Percentiles rank a stretch among this genome's conserved stretches.
These are phyloP conservation scores for Fusarium nurragi DNA, from an alignment of 2,329 filamentous ascomycete genomes.

Conservation along the genomic window DNA sequence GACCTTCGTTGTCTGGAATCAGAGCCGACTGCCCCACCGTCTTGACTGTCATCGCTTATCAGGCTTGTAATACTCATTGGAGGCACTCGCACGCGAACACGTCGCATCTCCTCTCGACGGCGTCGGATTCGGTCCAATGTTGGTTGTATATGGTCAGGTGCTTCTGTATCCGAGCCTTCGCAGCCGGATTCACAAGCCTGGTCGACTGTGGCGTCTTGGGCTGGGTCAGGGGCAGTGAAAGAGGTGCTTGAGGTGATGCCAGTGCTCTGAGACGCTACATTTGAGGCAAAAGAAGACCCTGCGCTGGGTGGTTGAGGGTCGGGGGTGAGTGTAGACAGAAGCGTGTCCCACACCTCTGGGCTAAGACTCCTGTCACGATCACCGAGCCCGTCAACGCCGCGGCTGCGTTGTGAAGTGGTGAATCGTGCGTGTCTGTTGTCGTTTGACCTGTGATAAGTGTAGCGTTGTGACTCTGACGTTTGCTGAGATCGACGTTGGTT, in stretches of 20 bases:
- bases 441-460: neutral
- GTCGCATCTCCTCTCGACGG: conserved; percentile 26
- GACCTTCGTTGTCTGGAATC: conserved; percentile 22
- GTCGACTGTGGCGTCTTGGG: conserved; percentile 51
- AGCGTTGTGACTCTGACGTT: neutral
- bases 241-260: conserved; percentile 57
- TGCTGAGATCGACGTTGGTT: conserved; percentile 3
- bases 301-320: conserved; percentile 83
- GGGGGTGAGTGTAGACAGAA: conserved; percentile 81
- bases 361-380: conserved; percentile 87
- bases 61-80: conserved; percentile 24
- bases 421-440: conserved; percentile 4
- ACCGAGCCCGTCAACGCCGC: conserved; percentile 75
- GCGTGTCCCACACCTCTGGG: conserved; percentile 81
- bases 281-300: conserved; percentile 83
- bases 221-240: conserved; percentile 46
- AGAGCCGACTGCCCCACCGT: conserved; percentile 14
- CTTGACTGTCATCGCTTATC: conserved; percentile 1
- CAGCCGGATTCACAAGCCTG: conserved; percentile 62
- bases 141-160: conserved; percentile 55
- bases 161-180: conserved; percentile 66
- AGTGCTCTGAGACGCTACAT: conserved; percentile 54
- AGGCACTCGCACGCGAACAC: conserved; percentile 32
- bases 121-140: conserved; percentile 23
- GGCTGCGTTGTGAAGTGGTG: conserved; percentile 9